Percentiles rank a stretch among this genome's conserved stretches.
Conservation (phyloP, 2,329 filamentous ascomycete genomes). For the Pezicula rhizophila region DNA sequence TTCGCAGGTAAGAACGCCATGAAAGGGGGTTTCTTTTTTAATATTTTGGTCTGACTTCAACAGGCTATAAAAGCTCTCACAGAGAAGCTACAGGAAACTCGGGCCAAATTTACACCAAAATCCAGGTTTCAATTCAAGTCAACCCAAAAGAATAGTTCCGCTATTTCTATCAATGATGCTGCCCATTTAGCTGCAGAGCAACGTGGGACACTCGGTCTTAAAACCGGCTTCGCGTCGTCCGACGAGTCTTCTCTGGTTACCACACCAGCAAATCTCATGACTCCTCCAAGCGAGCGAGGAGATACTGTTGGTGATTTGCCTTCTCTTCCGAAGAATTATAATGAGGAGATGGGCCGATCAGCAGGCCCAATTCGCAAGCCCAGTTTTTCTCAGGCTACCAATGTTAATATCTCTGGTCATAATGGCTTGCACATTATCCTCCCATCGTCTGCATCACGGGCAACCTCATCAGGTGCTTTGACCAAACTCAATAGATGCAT, state of each 20-base stretch:
- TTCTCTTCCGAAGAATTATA: slow-evolving; percentile 44
- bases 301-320: slow-evolving; percentile 35
- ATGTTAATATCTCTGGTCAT: slow-evolving; percentile 63
- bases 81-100: slow-evolving; percentile 68
- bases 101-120: slow-evolving; percentile 63
- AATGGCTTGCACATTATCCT: slow-evolving; percentile 69
- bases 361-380: slow-evolving; percentile 46
- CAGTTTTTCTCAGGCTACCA: slow-evolving; percentile 55
- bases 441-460: slow-evolving; percentile 62
- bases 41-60: neutral
- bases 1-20: slow-evolving; percentile 51
- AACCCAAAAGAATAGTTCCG: slow-evolving; percentile 43
- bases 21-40: neutral
- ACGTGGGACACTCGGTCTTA: slow-evolving; percentile 29
- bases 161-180: slow-evolving; percentile 50
- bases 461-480: slow-evolving; percentile 68
- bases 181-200: slow-evolving; percentile 45
- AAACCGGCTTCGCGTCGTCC: slow-evolving; percentile 27
- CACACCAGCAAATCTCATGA: slow-evolving; percentile 24
- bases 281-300: slow-evolving; percentile 18
- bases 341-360: slow-evolving; percentile 43
- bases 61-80: slow-evolving; percentile 75
- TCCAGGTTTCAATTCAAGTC: slow-evolving; percentile 80
- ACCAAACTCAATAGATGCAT: slow-evolving; percentile 65
- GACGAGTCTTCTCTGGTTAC: slow-evolving; percentile 35